Evolutionary conservation across 352 stramenopile genomes (phyloP).

Genomic region (Pythium rhizo-oryzae): DNA sequence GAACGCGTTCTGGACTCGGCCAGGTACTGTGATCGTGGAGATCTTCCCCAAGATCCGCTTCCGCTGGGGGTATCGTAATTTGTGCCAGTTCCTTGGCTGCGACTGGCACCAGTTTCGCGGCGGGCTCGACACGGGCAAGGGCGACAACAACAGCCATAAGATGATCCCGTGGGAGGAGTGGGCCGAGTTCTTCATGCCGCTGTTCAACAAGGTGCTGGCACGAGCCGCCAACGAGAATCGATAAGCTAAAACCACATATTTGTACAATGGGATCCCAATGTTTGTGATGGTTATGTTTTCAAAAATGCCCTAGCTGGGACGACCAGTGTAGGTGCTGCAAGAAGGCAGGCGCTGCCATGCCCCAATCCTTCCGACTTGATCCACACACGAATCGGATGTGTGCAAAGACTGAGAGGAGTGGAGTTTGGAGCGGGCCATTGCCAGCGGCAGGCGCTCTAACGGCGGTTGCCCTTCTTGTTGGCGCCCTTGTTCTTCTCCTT

Average conservation of each 20-base stretch:
- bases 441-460: too few species aligned
- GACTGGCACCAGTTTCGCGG: slow-evolving; percentile 54
- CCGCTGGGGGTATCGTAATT: slow-evolving; percentile 76
- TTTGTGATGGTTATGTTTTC: too few species aligned
- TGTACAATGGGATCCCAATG: too few species aligned
- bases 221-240: neutral
- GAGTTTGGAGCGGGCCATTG: too few species aligned
- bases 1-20: slow-evolving; percentile 68
- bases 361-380: too few species aligned
- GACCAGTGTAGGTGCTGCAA: too few species aligned
- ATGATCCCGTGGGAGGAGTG: slow-evolving; percentile 54
- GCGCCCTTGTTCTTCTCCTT: slow-evolving; percentile 30
- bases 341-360: too few species aligned
- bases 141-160: slow-evolving; percentile 57
- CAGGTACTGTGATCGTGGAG: slow-evolving; percentile 58
- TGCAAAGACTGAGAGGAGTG: too few species aligned
- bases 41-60: slow-evolving; percentile 63
- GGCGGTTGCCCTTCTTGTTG: slow-evolving; percentile 29
- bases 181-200: slow-evolving; percentile 51
- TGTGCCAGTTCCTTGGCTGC: slow-evolving; percentile 76
- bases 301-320: too few species aligned
- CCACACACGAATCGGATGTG: too few species aligned
- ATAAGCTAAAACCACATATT: neutral
- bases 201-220: slow-evolving; percentile 32
- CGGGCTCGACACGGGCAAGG: slow-evolving; percentile 34